A percentile compares a stretch with the other conserved stretches of the same genome.
Conservation (phyloP, 2,329 filamentous ascomycete genomes). For the Bipolaris bicolor region DNA sequence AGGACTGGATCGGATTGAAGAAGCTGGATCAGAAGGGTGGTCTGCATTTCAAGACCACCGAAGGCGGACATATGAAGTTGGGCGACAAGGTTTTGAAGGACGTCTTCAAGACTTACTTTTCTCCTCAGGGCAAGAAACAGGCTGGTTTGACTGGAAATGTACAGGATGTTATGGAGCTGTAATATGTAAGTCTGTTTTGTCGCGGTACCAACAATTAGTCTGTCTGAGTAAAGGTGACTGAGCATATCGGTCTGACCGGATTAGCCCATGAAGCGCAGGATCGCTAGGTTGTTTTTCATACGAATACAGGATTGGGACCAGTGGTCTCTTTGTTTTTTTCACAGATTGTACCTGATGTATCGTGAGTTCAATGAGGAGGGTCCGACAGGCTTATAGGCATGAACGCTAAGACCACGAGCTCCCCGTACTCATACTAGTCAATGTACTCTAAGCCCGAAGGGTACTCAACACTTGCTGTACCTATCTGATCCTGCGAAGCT, state of each 20-base stretch:
- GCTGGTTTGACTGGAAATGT: constrained; percentile 7
- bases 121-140: constrained; percentile 44
- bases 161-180: constrained; percentile 41
- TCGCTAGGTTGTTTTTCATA: neutral
- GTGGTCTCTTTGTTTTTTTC: neutral
- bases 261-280: neutral
- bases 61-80: constrained; percentile 85
- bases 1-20: constrained; percentile 93
- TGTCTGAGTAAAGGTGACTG: constrained; percentile 1
- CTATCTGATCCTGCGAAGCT: neutral
- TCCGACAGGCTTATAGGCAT: neutral
- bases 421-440: neutral
- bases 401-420: neutral
- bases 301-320: neutral
- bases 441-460: neutral
- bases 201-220: neutral
- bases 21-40: constrained; percentile 78
- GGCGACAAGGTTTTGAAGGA: constrained; percentile 68
- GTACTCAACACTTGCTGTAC: neutral
- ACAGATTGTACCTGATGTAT: neutral
- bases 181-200: neutral
- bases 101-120: constrained; percentile 71
- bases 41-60: constrained; percentile 73
- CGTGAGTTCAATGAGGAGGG: neutral
- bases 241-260: neutral